A percentile compares a stretch with the other conserved stretches of the same genome.
phyloP scores from a whole-genome alignment of 208 protist species.

The Acanthamoeba triangularis region DNA sequence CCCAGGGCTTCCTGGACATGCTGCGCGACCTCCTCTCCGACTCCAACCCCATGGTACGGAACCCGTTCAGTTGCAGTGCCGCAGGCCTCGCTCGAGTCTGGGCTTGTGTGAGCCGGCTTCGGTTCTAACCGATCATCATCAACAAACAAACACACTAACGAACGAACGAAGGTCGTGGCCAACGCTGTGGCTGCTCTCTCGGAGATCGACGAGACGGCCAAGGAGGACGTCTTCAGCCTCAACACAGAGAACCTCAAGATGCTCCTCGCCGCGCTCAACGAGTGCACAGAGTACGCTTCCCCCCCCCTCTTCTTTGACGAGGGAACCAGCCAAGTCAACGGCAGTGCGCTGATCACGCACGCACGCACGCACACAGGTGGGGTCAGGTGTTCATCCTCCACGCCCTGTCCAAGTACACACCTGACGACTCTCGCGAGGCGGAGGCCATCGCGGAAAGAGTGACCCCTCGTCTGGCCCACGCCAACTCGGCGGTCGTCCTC shows the following conservation, averaged over 20 bases:
- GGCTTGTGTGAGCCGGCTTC: too few relatives aligned
- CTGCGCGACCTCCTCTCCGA: conserved; percentile 96
- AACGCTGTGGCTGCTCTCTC: conserved; percentile 96
- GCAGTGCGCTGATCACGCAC: too few relatives aligned
- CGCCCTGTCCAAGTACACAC: conserved; percentile 93
- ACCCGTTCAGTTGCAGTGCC: not conserved
- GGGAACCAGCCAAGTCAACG: not conserved
- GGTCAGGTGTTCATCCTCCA: conserved; percentile 99
- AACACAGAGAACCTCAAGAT: conserved; percentile 95
- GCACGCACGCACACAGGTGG: conserved; percentile 91
- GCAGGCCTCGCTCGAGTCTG: too few relatives aligned
- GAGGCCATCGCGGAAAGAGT: conserved; percentile 97
- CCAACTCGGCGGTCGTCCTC: conserved; percentile 99
- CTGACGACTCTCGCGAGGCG: conserved; percentile 88
- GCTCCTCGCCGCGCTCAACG: conserved; percentile 96
- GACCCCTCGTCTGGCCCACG: conserved; percentile 97
- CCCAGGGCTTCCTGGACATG: conserved; percentile 93
- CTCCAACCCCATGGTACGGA: conserved; percentile 95
- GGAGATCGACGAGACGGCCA: conserved; percentile 95
- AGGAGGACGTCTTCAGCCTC: conserved; percentile 90
- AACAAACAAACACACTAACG: too few relatives aligned
- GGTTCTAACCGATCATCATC: too few relatives aligned
- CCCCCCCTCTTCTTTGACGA: not conserved
- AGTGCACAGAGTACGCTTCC: conserved; percentile 95
- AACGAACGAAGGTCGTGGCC: conserved; percentile 91